Evolutionary conservation across 495 filamentous ascomycete species (phyloP), one percentile per base, ranked within the genome.

Genomic region (Achaetomiella virescens): DNA sequence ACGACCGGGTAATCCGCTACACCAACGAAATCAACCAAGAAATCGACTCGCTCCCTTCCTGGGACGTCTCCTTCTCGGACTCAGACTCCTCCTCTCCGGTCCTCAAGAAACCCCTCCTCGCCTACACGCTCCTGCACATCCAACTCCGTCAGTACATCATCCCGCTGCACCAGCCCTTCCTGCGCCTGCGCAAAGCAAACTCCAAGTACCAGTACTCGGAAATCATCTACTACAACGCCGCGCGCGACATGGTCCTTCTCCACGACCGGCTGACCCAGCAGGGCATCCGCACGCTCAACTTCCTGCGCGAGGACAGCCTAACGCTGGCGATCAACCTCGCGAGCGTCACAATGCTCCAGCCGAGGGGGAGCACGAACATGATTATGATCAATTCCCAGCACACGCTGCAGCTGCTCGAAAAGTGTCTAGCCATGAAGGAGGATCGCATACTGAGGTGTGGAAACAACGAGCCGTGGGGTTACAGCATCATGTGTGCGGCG

Each of bases 321-420:
- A 68, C 73, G 0, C 61, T 73, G 21, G 67, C 72, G 38, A 72
- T 76, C 59, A 74, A 71, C 52, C 67, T 76, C 31, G 73, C 70
- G 66, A 73, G 71, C 52, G 69, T 79, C 45, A 72, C 75, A 14
- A 68, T 79, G 60, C 73, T 76, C 20, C 76, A 79, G 55, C 75
- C 75, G n/a, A 65, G 69, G 61, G 70, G 62, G 6, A 68, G 66
- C 14, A 72, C 67, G 35, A 75, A 70, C 64, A 69, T 73, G 61
- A 69, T 72, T 53, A 71, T 73, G 66, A 69, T 70, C 57, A 74
- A 72, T 52, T 68, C 66, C n/a, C 67, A 72, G 55, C 66, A 74
- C 58, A 75, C 69, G 5, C 57, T 75, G 40, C 64, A 72, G 47
- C 68, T 74, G 35, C 62, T 76, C 40, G 70, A 73, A 52, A 70